Conservation (phyloP, 192 early-diverging fungal genomes). For the Rhizophagus clarus region DNA sequence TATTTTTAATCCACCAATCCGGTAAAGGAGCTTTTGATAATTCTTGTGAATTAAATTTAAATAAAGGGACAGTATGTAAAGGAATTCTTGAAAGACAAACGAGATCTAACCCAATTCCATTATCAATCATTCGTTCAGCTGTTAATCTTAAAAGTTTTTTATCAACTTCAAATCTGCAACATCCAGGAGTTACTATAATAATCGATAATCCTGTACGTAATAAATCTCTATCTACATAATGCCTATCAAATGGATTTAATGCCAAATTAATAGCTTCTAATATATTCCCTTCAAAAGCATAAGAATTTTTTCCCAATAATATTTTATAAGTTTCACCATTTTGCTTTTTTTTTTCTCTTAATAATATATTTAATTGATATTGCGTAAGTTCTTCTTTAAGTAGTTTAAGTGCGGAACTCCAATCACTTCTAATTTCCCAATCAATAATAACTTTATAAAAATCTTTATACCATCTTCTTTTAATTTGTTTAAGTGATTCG, state of each 20-base stretch:
- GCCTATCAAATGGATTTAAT: conserved; percentile 91
- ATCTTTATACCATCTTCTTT: conserved; percentile 79
- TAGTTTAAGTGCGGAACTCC: conserved; percentile 62
- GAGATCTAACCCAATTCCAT: conserved; percentile 88
- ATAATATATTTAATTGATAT: conserved; percentile 70
- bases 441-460: conserved; percentile 95
- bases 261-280: conserved; percentile 96
- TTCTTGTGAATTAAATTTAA: conserved; percentile 70
- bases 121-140: conserved; percentile 91
- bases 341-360: conserved; percentile 38
- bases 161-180: conserved; percentile 87
- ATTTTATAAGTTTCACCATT: conserved; percentile 48
- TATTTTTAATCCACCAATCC: conserved; percentile 30
- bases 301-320: conserved; percentile 77
- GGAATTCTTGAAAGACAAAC: conserved; percentile 89
- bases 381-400: conserved; percentile 77
- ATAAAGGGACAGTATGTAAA: conserved; percentile 86
- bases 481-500: conserved; percentile 45
- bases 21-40: conserved; percentile 39
- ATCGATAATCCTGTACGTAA: conserved; percentile 88
- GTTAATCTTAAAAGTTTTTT: conserved; percentile 87
- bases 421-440: conserved; percentile 83
- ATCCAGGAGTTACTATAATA: conserved; percentile 85
- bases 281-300: conserved; percentile 90
- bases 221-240: conserved; percentile 94